A percentile compares a stretch with the other conserved stretches of the same genome.
Evolutionary conservation across 129 eudicot genomes (phyloP).

Genomic region (Lactuca sativa): DNA sequence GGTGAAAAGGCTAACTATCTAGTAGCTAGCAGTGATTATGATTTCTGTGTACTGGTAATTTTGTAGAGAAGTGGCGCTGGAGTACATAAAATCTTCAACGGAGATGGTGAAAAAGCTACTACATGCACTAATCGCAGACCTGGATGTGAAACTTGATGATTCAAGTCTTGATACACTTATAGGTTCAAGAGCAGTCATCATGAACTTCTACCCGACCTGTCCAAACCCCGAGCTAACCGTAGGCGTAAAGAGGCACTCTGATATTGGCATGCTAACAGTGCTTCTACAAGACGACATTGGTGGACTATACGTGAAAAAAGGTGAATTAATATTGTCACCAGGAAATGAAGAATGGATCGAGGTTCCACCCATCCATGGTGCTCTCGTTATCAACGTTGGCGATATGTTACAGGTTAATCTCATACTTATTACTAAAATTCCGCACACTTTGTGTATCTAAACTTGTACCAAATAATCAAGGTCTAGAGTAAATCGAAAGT

Average conservation of each 20-base stretch:
- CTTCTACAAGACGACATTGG: slow-evolving; percentile 50
- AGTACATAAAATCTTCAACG: slow-evolving; percentile 30
- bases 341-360: slow-evolving; percentile 36
- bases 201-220: slow-evolving; percentile 47
- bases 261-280: slow-evolving; percentile 40
- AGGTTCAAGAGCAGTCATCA: slow-evolving; percentile 32
- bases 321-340: slow-evolving; percentile 1
- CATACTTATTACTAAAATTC: not conserved
- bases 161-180: slow-evolving; percentile 23
- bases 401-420: slow-evolving; percentile 36
- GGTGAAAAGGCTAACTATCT: too few relatives aligned
- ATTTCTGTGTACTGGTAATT: not conserved
- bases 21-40: not conserved
- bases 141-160: slow-evolving; percentile 32
- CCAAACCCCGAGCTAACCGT: slow-evolving; percentile 52
- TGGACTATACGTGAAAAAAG: slow-evolving; percentile 37
- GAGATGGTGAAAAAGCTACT: slow-evolving; percentile 37
- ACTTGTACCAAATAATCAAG: too few relatives aligned
- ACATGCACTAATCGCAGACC: slow-evolving; percentile 23
- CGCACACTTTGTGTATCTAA: not conserved
- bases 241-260: slow-evolving; percentile 45
- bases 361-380: slow-evolving; percentile 42
- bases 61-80: slow-evolving; percentile 34
- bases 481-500: too few relatives aligned
- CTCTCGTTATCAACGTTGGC: slow-evolving; percentile 48